Percentiles rank a stretch among this genome's conserved stretches.
Conservation (phyloP, 495 filamentous ascomycete species). For the Hypoxylon lienhwacheense region DNA sequence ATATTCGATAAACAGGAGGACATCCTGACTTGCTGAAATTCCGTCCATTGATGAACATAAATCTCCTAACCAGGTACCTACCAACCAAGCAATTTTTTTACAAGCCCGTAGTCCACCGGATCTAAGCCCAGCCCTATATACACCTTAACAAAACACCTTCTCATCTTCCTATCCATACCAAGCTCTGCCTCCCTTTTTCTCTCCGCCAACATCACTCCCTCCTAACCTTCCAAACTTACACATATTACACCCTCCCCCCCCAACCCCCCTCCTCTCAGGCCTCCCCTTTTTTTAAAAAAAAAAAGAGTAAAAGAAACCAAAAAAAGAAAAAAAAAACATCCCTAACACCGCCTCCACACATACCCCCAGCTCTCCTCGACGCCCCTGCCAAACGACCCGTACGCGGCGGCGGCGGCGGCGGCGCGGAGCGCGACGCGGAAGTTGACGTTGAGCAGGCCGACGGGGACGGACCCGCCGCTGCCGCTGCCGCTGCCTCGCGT, state of each 20-base stretch:
- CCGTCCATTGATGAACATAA: no score
- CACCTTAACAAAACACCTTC: constrained; percentile 5
- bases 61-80: no score
- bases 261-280: no score
- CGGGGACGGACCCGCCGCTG: no score
- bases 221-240: no score
- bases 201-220: neutral
- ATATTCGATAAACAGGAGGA: no score
- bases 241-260: no score
- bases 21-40: no score
- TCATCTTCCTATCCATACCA: neutral
- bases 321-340: neutral
- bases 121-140: constrained; percentile 2
- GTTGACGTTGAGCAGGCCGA: constrained; percentile 51
- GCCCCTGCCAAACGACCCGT: constrained; percentile 45
- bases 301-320: neutral
- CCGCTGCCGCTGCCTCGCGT: constrained; percentile 36
- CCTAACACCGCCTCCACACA: constrained; percentile 49
- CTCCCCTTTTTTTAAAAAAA: no score
- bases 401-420: constrained; percentile 36
- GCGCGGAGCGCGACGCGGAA: constrained; percentile 46
- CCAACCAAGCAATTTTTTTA: constrained; percentile 17
- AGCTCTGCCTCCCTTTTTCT: neutral
- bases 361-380: constrained; percentile 45
- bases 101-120: neutral